Percentiles rank a stretch among this genome's conserved stretches.
Conservation (phyloP, 2,329 filamentous ascomycete species). For the Scedosporium boydii region DNA sequence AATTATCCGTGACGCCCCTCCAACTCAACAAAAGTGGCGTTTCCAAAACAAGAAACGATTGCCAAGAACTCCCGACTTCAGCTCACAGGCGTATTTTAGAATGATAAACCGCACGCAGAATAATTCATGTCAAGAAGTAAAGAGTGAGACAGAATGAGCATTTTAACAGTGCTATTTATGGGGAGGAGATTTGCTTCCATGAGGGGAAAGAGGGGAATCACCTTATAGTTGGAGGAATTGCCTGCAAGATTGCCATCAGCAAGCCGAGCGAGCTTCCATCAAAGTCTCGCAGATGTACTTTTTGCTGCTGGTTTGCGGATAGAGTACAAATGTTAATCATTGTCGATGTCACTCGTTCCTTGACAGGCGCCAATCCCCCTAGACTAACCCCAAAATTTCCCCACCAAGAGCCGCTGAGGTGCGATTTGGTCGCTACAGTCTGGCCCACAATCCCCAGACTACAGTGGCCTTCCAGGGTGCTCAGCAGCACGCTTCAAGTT, state of each 20-base stretch:
- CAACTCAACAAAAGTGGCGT: neutral
- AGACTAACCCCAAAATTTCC: too few relatives aligned
- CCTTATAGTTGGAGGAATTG: too few relatives aligned
- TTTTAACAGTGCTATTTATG: neutral
- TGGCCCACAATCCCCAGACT: too few relatives aligned
- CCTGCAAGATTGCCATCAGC: neutral
- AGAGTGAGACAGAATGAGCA: neutral
- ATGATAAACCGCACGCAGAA: too few relatives aligned
- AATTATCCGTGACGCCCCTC: neutral
- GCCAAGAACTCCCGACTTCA: neutral
- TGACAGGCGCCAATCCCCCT: too few relatives aligned
- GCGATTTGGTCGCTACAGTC: too few relatives aligned
- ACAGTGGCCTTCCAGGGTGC: too few relatives aligned
- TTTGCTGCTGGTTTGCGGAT: neutral
- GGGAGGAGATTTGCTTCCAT: neutral
- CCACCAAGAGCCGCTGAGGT: too few relatives aligned
- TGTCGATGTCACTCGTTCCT: neutral
- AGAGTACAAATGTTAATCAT: neutral
- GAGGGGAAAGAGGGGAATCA: neutral
- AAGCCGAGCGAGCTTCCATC: neutral
- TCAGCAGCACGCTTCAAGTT: too few relatives aligned
- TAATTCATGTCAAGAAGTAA: neutral
- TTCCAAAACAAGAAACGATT: neutral
- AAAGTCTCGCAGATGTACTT: neutral
- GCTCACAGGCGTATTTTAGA: too few relatives aligned